Percentiles rank a stretch among this genome's conserved stretches.
Evolutionary conservation across 805 yeast genomes (phyloP).

Genomic region (Wickerhamomyces xylosicus): DNA sequence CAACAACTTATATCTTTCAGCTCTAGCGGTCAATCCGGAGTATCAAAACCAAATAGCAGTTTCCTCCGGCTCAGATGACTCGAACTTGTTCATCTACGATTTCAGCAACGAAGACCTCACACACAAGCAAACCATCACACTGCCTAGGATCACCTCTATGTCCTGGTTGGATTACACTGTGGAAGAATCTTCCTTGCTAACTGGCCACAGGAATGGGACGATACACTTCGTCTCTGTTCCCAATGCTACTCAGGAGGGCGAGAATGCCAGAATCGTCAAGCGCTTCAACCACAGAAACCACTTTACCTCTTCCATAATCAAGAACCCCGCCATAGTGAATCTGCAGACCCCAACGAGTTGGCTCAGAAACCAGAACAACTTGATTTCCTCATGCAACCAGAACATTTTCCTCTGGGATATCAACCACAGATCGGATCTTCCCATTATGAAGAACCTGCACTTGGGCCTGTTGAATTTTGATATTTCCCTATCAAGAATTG

Average conservation of each 20-base stretch:
- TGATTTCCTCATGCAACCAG: constrained; percentile 57
- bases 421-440: constrained; percentile 44
- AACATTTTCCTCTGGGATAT: constrained; percentile 72
- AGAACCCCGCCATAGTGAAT: constrained; percentile 11
- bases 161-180: constrained; percentile 38
- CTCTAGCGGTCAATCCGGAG: constrained; percentile 25
- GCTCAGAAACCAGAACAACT: constrained; percentile 17
- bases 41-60: constrained; percentile 33
- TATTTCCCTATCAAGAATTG: constrained; percentile 33
- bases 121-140: constrained; percentile 47
- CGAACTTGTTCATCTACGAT: constrained; percentile 43
- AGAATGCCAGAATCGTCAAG: constrained; percentile 63
- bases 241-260: constrained; percentile 28
- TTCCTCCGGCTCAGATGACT: constrained; percentile 33
- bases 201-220: constrained; percentile 72
- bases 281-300: constrained; percentile 74
- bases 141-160: constrained; percentile 44
- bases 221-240: constrained; percentile 69
- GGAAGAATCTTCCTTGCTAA: constrained; percentile 32
- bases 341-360: constrained; percentile 16
- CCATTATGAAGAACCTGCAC: constrained; percentile 42
- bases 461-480: constrained; percentile 44
- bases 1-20: constrained; percentile 31
- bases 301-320: constrained; percentile 23
- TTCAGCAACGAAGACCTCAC: constrained; percentile 30